Conservation (phyloP, 164 flowering plant genomes). For the Cinnamomum chago region DNA sequence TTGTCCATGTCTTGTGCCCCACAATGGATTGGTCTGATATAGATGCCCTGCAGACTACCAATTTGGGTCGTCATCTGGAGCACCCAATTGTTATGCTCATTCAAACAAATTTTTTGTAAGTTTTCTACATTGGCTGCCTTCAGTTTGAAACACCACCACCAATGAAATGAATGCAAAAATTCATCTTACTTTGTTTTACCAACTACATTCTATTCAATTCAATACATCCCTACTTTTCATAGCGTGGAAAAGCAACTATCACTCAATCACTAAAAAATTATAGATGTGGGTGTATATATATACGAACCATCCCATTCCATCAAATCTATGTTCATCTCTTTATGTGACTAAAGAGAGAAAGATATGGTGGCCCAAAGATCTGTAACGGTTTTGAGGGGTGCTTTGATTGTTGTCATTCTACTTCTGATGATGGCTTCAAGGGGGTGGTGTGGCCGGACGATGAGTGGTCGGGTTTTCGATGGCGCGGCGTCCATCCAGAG, state of each 20-base stretch:
- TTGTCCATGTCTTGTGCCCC: too few species aligned
- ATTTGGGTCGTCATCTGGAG: too few species aligned
- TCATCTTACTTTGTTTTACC: neutral
- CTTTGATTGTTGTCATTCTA: neutral
- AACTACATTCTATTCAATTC: neutral
- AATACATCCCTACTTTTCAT: neutral
- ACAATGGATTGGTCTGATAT: too few species aligned
- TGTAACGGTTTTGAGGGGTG: neutral
- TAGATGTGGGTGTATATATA: neutral
- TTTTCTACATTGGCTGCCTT: constrained; percentile 11
- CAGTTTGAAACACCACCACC: neutral
- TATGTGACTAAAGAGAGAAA: neutral
- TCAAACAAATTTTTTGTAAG: too few species aligned
- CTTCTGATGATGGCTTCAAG: constrained; percentile 6
- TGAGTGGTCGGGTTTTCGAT: neutral
- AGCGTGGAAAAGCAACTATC: neutral
- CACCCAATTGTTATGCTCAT: too few species aligned
- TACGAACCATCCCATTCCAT: neutral
- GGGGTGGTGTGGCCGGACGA: constrained; percentile 18
- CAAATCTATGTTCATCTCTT: neutral
- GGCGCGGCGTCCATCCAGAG: constrained; percentile 2
- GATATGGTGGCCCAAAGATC: neutral
- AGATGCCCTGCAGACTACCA: too few species aligned
- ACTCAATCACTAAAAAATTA: neutral
- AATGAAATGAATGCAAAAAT: neutral